A percentile compares a stretch with the other conserved stretches of the same genome.
These are phyloP conservation scores for Polychaeton citri DNA, from an alignment of 2,329 filamentous ascomycete species.

Conservation along the genomic window DNA sequence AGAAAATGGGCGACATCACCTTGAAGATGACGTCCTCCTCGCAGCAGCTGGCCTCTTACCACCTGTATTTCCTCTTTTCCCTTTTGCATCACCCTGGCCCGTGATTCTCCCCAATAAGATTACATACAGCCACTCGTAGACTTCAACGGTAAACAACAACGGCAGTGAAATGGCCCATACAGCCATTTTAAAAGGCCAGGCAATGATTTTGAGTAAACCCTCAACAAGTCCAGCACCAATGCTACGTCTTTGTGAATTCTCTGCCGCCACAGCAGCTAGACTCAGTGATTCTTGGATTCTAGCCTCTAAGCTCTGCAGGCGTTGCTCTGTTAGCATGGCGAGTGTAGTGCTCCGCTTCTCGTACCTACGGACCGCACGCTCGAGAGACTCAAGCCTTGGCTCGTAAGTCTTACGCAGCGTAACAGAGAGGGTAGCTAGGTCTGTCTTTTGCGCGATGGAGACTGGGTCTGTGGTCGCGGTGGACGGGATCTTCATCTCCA, in stretches of 20 bases:
- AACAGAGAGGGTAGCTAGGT: conserved; percentile 22
- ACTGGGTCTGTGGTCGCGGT: conserved; percentile 5
- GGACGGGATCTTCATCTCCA: conserved; percentile 18
- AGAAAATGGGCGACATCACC: too few relatives aligned
- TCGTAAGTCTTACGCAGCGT: conserved; percentile 55
- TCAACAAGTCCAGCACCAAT: conserved; percentile 9
- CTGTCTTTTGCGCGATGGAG: conserved; percentile 16
- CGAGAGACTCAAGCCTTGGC: conserved; percentile 75
- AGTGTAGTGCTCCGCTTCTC: conserved; percentile 76
- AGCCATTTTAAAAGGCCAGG: conserved; percentile 1
- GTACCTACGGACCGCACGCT: conserved; percentile 76
- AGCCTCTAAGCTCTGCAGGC: conserved; percentile 57
- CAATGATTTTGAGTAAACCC: conserved; percentile 3
- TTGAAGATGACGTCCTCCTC: background rate
- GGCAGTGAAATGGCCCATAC: conserved; percentile 5
- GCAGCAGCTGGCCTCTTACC: too few relatives aligned
- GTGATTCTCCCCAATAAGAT: background rate
- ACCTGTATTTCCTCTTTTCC: background rate
- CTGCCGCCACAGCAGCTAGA: conserved; percentile 62
- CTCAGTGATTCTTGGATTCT: conserved; percentile 65
- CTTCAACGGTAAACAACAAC: conserved; percentile 8
- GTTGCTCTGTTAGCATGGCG: conserved; percentile 61
- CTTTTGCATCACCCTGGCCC: background rate
- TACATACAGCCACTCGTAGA: background rate
- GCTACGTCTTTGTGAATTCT: conserved; percentile 18